These are phyloP conservation scores for Arthrobotrys pseudoclavata DNA, from an alignment of 2,329 filamentous ascomycete genomes.

Conservation along the genomic window DNA sequence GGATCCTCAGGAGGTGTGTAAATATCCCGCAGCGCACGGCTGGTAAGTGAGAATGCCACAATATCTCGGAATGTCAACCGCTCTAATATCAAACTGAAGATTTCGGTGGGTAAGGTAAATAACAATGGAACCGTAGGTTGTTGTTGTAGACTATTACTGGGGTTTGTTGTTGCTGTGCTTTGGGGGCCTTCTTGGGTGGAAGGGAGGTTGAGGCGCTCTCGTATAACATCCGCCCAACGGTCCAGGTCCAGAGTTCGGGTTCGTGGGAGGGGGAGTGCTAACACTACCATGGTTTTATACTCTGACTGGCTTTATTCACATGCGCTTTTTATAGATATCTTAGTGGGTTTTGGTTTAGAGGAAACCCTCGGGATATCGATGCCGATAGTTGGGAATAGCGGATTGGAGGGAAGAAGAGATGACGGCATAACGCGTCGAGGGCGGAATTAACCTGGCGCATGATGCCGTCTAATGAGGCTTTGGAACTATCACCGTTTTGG, in stretches of 20 bases:
- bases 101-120: slow-evolving; percentile 36
- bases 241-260: slow-evolving; percentile 14
- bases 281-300: slow-evolving; percentile 3
- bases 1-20: slow-evolving; percentile 17
- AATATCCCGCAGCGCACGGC: slow-evolving; percentile 34
- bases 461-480: too few relatives aligned
- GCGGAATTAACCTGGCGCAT: background rate
- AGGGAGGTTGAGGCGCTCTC: slow-evolving; percentile 19
- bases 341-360: background rate
- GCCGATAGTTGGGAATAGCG: slow-evolving; percentile 24
- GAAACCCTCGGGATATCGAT: slow-evolving; percentile 14
- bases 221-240: slow-evolving; percentile 26
- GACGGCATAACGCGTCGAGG: slow-evolving; percentile 31
- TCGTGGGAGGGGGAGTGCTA: slow-evolving; percentile 1
- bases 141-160: slow-evolving; percentile 2
- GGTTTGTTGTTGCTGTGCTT: slow-evolving; percentile 1
- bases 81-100: slow-evolving; percentile 31
- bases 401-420: slow-evolving; percentile 4
- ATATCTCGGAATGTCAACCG: slow-evolving; percentile 28
- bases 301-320: background rate
- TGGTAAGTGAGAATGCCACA: slow-evolving; percentile 40
- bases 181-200: background rate
- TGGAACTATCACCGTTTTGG: slow-evolving; percentile 1
- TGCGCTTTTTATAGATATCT: background rate
- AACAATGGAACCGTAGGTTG: background rate